These are phyloP conservation scores for Naganishia sp. DNA, from an alignment of 1,284 basidiomycete species.

Conservation along the genomic window DNA sequence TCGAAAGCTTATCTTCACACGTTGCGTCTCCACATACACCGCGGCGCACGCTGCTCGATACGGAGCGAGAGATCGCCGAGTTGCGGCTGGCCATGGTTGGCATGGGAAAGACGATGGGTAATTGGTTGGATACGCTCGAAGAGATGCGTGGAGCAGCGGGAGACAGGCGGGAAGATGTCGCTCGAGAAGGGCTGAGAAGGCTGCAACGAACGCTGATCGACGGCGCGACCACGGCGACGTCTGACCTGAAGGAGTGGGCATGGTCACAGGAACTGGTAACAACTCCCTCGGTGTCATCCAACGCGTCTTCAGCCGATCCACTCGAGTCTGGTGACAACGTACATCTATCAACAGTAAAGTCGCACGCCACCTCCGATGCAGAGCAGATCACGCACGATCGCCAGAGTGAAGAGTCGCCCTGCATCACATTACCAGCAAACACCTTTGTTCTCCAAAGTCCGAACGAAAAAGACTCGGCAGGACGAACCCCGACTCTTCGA, in stretches of 20 bases:
- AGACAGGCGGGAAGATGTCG: neutral
- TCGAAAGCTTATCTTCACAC: conserved; percentile 18
- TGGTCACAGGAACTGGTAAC: conserved; percentile 31
- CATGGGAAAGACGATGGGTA: conserved; percentile 32
- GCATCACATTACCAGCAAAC: too few relatives aligned
- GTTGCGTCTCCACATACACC: conserved; percentile 5
- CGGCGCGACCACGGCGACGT: conserved; percentile 18
- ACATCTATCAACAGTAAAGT: neutral
- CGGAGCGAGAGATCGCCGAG: conserved; percentile 33
- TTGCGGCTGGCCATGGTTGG: conserved; percentile 33
- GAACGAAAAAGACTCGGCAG: too few relatives aligned
- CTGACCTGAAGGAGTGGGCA: conserved; percentile 30
- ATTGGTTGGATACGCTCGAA: conserved; percentile 26
- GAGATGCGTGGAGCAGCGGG: neutral
- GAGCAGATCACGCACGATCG: neutral
- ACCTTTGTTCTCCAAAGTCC: too few relatives aligned
- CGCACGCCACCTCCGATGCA: neutral
- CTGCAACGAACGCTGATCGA: conserved; percentile 27
- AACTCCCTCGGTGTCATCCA: conserved; percentile 6
- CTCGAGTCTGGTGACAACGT: neutral
- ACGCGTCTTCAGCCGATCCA: neutral
- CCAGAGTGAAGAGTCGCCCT: neutral
- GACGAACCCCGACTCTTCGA: too few relatives aligned
- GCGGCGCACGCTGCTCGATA: conserved; percentile 21
- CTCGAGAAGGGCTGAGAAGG: conserved; percentile 25